These are phyloP conservation scores for Jatropha podagrica DNA, from an alignment of 441 rosid genomes.

Conservation along the genomic window DNA sequence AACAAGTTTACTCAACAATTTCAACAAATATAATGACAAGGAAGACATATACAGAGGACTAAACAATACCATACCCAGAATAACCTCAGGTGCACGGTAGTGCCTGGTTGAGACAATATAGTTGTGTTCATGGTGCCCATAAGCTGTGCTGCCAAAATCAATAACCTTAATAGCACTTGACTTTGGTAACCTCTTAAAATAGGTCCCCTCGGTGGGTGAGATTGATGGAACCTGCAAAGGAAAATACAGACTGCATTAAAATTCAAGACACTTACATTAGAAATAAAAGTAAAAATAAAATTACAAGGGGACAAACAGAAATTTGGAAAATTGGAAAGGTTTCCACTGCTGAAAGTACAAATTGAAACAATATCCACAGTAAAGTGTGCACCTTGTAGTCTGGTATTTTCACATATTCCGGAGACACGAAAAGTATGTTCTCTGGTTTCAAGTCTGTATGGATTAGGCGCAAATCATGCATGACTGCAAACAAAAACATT, in stretches of 20 bases:
- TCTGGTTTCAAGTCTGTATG: slow-evolving; percentile 75
- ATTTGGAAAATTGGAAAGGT: slow-evolving; percentile 6
- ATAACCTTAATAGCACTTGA: slow-evolving; percentile 65
- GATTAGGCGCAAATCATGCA: slow-evolving; percentile 64
- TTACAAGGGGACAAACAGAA: neutral
- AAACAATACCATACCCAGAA: slow-evolving; percentile 44
- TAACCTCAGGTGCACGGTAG: slow-evolving; percentile 77
- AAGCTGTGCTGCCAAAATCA: slow-evolving; percentile 74
- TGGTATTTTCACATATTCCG: slow-evolving; percentile 59
- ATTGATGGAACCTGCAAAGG: slow-evolving; percentile 35
- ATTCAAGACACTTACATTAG: neutral
- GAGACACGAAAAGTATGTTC: slow-evolving; percentile 57
- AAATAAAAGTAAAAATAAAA: neutral
- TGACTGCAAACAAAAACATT: slow-evolving; percentile 44
- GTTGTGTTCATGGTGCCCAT: slow-evolving; percentile 50
- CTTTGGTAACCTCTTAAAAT: slow-evolving; percentile 56
- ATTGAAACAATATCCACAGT: neutral
- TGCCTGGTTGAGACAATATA: slow-evolving; percentile 67
- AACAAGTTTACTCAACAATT: slow-evolving; percentile 13
- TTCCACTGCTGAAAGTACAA: neutral
- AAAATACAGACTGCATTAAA: slow-evolving; percentile 9
- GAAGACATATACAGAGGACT: neutral
- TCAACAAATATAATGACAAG: neutral
- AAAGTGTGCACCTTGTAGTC: slow-evolving; percentile 48
- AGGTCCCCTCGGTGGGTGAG: slow-evolving; percentile 34